Base-by-base conservation (phyloP, 1,284 basidiomycete genomes). In the Ceratobasidium sp. region DNA sequence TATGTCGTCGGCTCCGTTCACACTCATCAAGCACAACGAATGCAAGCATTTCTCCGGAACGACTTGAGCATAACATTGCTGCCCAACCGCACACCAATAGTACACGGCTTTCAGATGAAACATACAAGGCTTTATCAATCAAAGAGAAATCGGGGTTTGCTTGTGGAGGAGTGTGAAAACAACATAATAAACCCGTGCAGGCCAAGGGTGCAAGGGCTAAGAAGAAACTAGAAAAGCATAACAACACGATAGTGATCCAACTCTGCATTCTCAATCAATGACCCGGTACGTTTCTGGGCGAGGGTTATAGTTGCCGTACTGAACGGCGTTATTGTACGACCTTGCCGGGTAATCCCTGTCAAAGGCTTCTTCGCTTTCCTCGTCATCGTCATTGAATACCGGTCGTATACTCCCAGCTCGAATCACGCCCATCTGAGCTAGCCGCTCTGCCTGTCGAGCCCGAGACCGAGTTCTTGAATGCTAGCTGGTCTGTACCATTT, bases 391-490 rank as follows among this genome's bases (percentile, higher is more conserved):
- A 26, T 10, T 16, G 5, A 1, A 55, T 30, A 41, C 43, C 16
- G 14, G n/a, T 1, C 65, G 3, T 1, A 12, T 34, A 16, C 21
- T 4, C 21, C 65, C 65, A 14, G 53, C 65, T 6, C 65, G 50
- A 39, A 58, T 46, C 41, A 69, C 65, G 10, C 65, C 65, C 65
- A 69, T 69, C 53, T 69, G 65, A 5, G 28, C 36, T 36, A 69
- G 28, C 10, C 65, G 65, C n/a, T 69, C 65, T 30, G 39, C 23
- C 12, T 9, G 65, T 69, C 28, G 39, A 21, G 10, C 65, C 65
- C 23, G 65, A 36, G 10, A 69, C 52, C n/a, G 65, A 69, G 26
- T 45, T 69, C 53, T 69, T 57, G 39, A 69, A 69, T 28, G 65
- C 65, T 6, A 18, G 39, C 53, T 69, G 65, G 43, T 28, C 46